Evolutionary conservation across 2,329 filamentous ascomycete genomes (phyloP), one percentile per base, ranked within the genome.

Genomic region (Geosmithia morbida): DNA sequence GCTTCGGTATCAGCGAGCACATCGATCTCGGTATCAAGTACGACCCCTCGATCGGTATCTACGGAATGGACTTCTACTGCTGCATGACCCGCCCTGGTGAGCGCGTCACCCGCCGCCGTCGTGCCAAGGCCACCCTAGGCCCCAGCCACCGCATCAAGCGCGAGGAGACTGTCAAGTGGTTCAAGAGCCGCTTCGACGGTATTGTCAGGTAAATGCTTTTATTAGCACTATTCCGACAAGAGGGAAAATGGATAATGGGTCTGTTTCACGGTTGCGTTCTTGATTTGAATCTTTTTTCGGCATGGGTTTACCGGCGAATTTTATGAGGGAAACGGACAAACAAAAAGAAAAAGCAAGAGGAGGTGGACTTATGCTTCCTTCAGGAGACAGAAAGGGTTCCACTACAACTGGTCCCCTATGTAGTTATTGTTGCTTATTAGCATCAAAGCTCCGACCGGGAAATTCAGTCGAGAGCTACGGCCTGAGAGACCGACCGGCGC

Each of bases 21-120:
- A 98, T 98, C 74, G 92, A 98, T 81, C 81, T 98, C 65, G 92
- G 92, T 66, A 98, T 98, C 87, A 98, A 98, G 84, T 96, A 96
- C 79, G 89, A 96, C 77, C 89, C 89, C 56, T 85, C 80, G 56
- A 96, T 96, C 62, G 89, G 89, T 83, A 96, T 96, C 71, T 96
- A 95, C 80, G 89, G 92, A 70, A 98, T 98, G 92, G 92, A 98
- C 77, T 98, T 98, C 77, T 98, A 96, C 85, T 89, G 84, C 86
- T 97, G 90, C 87, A 98, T 98, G 92, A 95, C 88, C 78, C 89
- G 92, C 66, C 92, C 90, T 64, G 92, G 92, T 76, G 89, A 95
- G 81, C 89, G 92, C 69, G 87, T 98, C 68, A 85, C 87, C 69
- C 90, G 88, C 78, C 88, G 92, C 67, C 85, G 90, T 69, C 87